Evolutionary conservation across 176 grass and related monocot species (phyloP).

Genomic region (Urochloa ruziziensis): DNA sequence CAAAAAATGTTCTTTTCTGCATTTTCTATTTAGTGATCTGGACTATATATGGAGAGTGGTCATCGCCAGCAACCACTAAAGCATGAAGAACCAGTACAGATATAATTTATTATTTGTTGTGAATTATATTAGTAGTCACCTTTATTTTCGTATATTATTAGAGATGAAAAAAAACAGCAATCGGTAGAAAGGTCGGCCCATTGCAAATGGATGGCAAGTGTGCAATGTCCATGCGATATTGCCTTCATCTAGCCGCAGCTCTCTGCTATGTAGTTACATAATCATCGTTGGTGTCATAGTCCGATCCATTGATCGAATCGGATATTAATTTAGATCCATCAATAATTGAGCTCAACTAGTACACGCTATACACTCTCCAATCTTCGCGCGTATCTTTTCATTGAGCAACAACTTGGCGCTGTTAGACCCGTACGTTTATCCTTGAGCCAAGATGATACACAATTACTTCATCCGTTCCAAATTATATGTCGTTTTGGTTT

Average conservation of each 20-base stretch:
- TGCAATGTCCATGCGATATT: not conserved
- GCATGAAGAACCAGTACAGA: not conserved
- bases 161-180: not conserved
- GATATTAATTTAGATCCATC: not conserved
- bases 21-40: not conserved
- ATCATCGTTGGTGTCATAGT: not conserved
- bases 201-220: not conserved
- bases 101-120: not conserved
- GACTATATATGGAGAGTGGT: not conserved
- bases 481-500: too few species aligned
- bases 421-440: not conserved
- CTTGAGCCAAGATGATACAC: not conserved
- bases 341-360: not conserved
- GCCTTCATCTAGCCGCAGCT: not conserved
- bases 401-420: too few species aligned
- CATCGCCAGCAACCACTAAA: slow-evolving; percentile 53
- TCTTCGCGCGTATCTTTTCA: not conserved
- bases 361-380: not conserved
- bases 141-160: not conserved
- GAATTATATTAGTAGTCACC: not conserved
- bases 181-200: too few species aligned
- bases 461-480: too few species aligned
- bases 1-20: slow-evolving; percentile 1
- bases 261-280: not conserved
- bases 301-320: not conserved